These are phyloP conservation scores for Picea abies DNA, from an alignment of 83 land plant species.

Conservation along the genomic window DNA sequence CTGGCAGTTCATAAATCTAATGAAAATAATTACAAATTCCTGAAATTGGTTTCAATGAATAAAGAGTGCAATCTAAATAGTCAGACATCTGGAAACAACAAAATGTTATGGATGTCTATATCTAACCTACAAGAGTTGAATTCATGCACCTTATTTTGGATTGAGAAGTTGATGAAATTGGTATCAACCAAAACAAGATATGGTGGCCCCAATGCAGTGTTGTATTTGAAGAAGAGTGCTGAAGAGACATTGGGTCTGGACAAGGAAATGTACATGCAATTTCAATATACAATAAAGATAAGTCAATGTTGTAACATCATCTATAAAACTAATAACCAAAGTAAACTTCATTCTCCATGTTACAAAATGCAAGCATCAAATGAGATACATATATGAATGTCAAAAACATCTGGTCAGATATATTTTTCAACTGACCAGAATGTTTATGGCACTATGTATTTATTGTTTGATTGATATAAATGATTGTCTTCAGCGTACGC, in stretches of 20 bases:
- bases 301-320: slow-evolving; percentile 3
- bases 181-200: slow-evolving; percentile 95
- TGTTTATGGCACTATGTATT: no score
- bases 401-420: no score
- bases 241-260: slow-evolving; percentile 92
- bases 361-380: no score
- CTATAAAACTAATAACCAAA: background rate
- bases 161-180: slow-evolving; percentile 98
- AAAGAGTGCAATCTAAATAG: background rate
- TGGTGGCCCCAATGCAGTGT: slow-evolving; percentile 93
- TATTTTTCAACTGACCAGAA: no score
- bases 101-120: background rate
- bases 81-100: background rate
- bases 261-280: background rate
- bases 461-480: no score
- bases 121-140: background rate
- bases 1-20: background rate
- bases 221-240: slow-evolving; percentile 91
- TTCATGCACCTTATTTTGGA: slow-evolving; percentile 77
- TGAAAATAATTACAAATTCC: background rate
- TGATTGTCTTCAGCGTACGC: no score
- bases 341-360: background rate
- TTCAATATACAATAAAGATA: background rate
- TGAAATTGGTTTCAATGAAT: background rate
- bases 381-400: no score